Evolutionary conservation across 805 yeast genomes (phyloP).

Genomic region (Spathaspora boniae): DNA sequence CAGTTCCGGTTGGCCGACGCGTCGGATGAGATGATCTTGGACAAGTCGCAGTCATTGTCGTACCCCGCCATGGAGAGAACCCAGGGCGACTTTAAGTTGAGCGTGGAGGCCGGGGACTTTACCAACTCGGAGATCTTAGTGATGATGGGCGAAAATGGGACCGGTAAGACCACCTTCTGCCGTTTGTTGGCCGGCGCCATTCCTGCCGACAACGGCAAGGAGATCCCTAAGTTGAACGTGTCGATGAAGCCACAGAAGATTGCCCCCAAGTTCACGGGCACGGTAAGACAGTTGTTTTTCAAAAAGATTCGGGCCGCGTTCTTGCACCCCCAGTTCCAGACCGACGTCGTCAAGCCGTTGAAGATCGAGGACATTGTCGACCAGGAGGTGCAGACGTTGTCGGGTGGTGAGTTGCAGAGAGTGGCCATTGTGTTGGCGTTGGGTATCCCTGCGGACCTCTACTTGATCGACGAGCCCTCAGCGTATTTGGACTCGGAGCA

Average conservation of each 20-base stretch:
- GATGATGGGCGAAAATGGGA: constrained; percentile 99
- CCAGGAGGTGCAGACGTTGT: constrained; percentile 94
- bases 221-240: constrained; percentile 84
- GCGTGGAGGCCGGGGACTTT: constrained; percentile 82
- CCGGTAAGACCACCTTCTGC: constrained; percentile 98
- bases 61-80: constrained; percentile 88
- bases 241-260: constrained; percentile 99
- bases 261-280: constrained; percentile 98
- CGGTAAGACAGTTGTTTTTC: constrained; percentile 95
- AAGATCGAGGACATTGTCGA: constrained; percentile 91
- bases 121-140: constrained; percentile 95
- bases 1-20: constrained; percentile 94
- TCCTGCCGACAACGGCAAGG: constrained; percentile 75
- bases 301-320: constrained; percentile 94
- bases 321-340: constrained; percentile 95
- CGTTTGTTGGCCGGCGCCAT: constrained; percentile 90
- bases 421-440: constrained; percentile 95
- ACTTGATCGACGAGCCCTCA: constrained; percentile 97
- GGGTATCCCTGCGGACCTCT: constrained; percentile 94
- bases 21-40: constrained; percentile 67
- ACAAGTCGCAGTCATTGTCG: constrained; percentile 70
- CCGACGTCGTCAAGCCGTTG: constrained; percentile 95
- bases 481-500: constrained; percentile 99
- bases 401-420: constrained; percentile 99
- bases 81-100: constrained; percentile 91